Evolutionary conservation across 2,329 filamentous ascomycete genomes (phyloP), one percentile per base, ranked within the genome.

Genomic region (Biscogniauxia marginata): DNA sequence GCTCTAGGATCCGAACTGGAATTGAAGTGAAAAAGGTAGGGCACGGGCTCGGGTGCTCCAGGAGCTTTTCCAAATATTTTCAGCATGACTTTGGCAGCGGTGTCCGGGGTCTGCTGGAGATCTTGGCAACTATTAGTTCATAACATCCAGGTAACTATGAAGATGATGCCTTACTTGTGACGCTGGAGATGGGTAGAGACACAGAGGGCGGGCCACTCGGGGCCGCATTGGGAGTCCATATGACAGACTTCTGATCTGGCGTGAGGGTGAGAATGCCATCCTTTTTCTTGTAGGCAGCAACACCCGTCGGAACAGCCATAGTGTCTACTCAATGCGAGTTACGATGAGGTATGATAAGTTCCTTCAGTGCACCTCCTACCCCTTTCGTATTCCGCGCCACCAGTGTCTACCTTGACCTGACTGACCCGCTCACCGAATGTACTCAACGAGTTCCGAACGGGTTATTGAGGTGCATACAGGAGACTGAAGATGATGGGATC

Each of bases 61-160:
- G 84, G 74, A 45, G 84, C 75, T 70, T 92, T 89, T 60, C 89
- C 89, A 65, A 97, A 90, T 54, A 99, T 88, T 73, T 95, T 96
- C 57, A 98, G 83, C 82, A 96, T 96, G 52, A 96, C 92, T 79
- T 96, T 97, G 18, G 91, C 79, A 34, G 85, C 87, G n/a, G 81
- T 87, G 58, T 91, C 91, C 11, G 95, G 93, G 0, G 95, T 98
- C 73, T 98, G 93, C 73, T 99, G 93, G 49, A 99, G 84, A 75
- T 98, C 91, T 95, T 65, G 25, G 50, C 4, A 46, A 25, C 21
- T n/a, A 39, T 53, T 53, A 62, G 49, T 57, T 39, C 55, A 46
- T 47, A 46, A 55, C 11, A 20, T 21, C 30, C 3, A 52, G 47
- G 52, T 44, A 19, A 50, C 20, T 18, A 55, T 60, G 52, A 18